Percentiles rank a stretch among this genome's conserved stretches.
These are phyloP conservation scores for Podaxis sp. DNA, from an alignment of 768 basidiomycete genomes.

Conservation along the genomic window DNA sequence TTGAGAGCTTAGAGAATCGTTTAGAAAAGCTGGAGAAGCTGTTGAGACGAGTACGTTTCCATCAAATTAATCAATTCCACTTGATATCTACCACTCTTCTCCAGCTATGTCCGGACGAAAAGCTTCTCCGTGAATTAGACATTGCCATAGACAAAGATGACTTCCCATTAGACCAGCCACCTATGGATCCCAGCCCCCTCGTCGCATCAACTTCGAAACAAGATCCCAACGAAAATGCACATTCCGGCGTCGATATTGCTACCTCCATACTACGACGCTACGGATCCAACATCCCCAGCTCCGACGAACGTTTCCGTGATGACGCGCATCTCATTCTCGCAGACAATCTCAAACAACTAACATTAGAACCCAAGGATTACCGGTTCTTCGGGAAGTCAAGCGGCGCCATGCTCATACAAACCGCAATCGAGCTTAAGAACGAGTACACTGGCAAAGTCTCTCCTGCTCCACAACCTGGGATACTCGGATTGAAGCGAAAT, in stretches of 20 bases:
- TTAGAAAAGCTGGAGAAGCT: conserved; percentile 60
- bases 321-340: conserved; percentile 30
- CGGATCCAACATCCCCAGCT: conserved; percentile 1
- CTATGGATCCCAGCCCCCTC: conserved; percentile 19
- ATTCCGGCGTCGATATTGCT: conserved; percentile 21
- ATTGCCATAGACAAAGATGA: conserved; percentile 22
- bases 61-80: neutral
- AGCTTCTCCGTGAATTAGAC: conserved; percentile 54
- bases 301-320: conserved; percentile 26
- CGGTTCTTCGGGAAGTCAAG: conserved; percentile 56
- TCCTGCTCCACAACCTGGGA: conserved; percentile 13
- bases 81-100: neutral
- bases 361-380: conserved; percentile 30
- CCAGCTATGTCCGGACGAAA: conserved; percentile 63
- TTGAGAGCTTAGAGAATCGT: conserved; percentile 58
- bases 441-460: conserved; percentile 38
- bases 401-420: conserved; percentile 47
- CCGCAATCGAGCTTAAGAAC: conserved; percentile 55
- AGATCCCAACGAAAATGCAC: neutral
- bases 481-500: conserved; percentile 20
- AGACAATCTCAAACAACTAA: conserved; percentile 30
- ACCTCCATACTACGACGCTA: conserved; percentile 30
- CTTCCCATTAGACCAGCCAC: conserved; percentile 18
- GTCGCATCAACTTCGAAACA: conserved; percentile 10
- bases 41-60: conserved; percentile 32